These are phyloP conservation scores for Chenopodium suecicum DNA, from an alignment of 148 eudicot genomes.

Conservation along the genomic window DNA sequence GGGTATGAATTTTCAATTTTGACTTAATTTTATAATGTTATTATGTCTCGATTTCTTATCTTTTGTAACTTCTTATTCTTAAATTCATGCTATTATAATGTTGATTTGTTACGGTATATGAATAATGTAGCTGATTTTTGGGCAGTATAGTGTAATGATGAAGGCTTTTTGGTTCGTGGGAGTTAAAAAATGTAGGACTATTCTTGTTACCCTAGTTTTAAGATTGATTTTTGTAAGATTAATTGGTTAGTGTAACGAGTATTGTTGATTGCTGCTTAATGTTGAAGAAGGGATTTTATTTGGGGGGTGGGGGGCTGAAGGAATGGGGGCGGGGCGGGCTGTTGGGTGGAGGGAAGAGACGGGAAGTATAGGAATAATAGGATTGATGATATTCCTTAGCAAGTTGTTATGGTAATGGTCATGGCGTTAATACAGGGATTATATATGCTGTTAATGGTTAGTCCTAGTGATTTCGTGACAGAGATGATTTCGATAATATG, in stretches of 20 bases:
- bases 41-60: not conserved
- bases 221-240: not conserved
- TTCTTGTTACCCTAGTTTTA: not conserved
- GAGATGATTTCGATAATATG: not conserved
- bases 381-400: not conserved
- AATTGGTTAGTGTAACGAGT: not conserved
- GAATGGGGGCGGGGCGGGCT: not conserved
- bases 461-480: not conserved
- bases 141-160: not conserved
- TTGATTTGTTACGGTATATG: not conserved
- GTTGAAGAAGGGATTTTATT: not conserved
- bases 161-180: slow-evolving; percentile 13
- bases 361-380: too few relatives aligned
- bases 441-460: not conserved
- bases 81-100: not conserved
- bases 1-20: slow-evolving; percentile 44
- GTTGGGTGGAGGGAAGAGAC: not conserved
- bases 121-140: slow-evolving; percentile 8
- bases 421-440: not conserved
- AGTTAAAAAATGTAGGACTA: not conserved
- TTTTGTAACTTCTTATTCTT: not conserved
- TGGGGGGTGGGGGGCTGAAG: not conserved
- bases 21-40: not conserved
- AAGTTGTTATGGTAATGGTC: not conserved
- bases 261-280: not conserved